Percentiles rank a stretch among this genome's conserved stretches.
Evolutionary conservation across 768 basidiomycete species (phyloP).

Genomic region (Cystofilobasidium capitatum): DNA sequence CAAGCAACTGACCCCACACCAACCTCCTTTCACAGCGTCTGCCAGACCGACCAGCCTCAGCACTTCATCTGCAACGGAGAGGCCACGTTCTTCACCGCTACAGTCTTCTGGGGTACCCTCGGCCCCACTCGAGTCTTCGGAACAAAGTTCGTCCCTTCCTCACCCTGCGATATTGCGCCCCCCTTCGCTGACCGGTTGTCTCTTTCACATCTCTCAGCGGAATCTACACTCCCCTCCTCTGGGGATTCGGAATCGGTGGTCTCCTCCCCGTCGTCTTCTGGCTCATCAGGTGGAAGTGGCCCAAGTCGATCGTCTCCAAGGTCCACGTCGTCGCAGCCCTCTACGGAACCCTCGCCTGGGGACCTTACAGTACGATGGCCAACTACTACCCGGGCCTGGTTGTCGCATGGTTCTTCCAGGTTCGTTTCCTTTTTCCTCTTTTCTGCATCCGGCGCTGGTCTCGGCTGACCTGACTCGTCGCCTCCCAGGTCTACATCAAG

Average conservation of each 20-base stretch:
- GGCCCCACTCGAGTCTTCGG: slow-evolving; percentile 41
- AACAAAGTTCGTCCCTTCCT: slow-evolving; percentile 40
- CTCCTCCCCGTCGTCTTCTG: slow-evolving; percentile 70
- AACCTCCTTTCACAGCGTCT: slow-evolving; percentile 49
- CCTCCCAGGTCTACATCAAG: slow-evolving; percentile 30
- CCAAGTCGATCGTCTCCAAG: slow-evolving; percentile 32
- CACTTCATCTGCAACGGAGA: slow-evolving; percentile 26
- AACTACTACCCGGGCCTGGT: slow-evolving; percentile 32
- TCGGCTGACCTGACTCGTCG: neutral
- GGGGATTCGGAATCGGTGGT: slow-evolving; percentile 65
- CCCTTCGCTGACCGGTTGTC: too few species aligned
- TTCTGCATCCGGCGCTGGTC: too few species aligned
- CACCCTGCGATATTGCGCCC: slow-evolving; percentile 54
- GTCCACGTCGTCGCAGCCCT: slow-evolving; percentile 8
- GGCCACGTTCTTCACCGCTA: slow-evolving; percentile 43
- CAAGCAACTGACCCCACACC: slow-evolving; percentile 7
- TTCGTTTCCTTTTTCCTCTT: neutral
- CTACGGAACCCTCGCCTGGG: slow-evolving; percentile 20
- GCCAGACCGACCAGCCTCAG: slow-evolving; percentile 36
- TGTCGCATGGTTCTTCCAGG: slow-evolving; percentile 32
- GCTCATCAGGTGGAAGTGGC: slow-evolving; percentile 53
- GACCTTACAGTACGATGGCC: slow-evolving; percentile 27
- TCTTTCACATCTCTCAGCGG: slow-evolving; percentile 25
- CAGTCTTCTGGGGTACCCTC: slow-evolving; percentile 42
- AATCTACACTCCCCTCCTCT: slow-evolving; percentile 45